Base-by-base conservation (phyloP, 1,284 basidiomycete genomes). In the Earliella scabrosa region DNA sequence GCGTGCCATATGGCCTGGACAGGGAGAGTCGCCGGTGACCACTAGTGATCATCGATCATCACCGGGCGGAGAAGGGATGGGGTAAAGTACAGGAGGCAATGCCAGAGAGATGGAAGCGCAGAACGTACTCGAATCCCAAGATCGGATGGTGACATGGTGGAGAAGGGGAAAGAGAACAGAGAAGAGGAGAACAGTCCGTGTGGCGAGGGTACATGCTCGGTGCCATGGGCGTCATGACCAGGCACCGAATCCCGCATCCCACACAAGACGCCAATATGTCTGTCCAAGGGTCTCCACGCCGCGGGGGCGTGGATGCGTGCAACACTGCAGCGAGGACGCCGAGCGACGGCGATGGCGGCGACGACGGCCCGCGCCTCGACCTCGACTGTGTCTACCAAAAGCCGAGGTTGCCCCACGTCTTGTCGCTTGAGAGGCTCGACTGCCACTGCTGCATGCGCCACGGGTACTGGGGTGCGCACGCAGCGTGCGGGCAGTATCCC, bases 401-500 rank as follows among this genome's bases (percentile, higher is more conserved):
- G 40, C 57, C 57, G 5, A 50, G 26, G 10, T 43, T 39, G 18
- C 56, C 60, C 56, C 55, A 60, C 20, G 49, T 51, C 49, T 44
- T 45, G 20, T 39, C 45, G 21, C 34, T 31, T 4, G 54, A 45
- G 29, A 56, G 20, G 29, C 38, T 16, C 23, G 52, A 52, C 47
- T 31, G 47, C 50, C 50, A 52, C 27, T 31, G 24, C 47, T 53
- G 48, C 23, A 36, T 27, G 40, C 49, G 47, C 50, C 46, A 54
- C 36, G 50, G 50, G 38, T 4, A n/a, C 26, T 41, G 31, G n/a
- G 24, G n/a, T n/a, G n/a, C n/a, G n/a, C n/a, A n/a, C n/a, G n/a
- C n/a, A n/a, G n/a, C n/a, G n/a, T n/a, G n/a, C n/a, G n/a, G n/a
- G n/a, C n/a, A n/a, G n/a, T n/a, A n/a, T n/a, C n/a, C n/a, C n/a